Conservation (phyloP, 2,329 filamentous ascomycete genomes). For the Nigrospora sphaerica region DNA sequence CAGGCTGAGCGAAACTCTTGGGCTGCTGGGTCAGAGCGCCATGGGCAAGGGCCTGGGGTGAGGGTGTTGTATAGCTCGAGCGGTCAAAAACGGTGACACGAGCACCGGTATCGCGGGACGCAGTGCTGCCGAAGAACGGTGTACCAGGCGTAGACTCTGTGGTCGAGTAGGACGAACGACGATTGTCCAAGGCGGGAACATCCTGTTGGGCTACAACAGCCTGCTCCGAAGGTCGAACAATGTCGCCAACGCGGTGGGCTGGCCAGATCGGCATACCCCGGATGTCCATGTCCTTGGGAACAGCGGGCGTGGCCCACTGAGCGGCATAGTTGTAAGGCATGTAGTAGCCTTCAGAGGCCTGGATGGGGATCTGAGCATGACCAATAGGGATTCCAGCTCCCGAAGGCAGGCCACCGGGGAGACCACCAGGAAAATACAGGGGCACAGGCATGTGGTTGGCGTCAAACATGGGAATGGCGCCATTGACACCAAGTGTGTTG, state of each 20-base stretch:
- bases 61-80: constrained; percentile 59
- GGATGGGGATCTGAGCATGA: background rate
- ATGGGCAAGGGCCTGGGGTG: constrained; percentile 51
- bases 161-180: constrained; percentile 61
- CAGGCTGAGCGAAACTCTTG: constrained; percentile 29
- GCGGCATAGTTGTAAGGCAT: background rate
- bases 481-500: constrained; percentile 24
- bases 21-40: constrained; percentile 26
- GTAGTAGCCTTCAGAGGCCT: background rate
- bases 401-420: background rate
- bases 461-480: constrained; percentile 18
- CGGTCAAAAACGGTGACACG: constrained; percentile 54
- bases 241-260: constrained; percentile 23
- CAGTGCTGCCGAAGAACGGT: constrained; percentile 53
- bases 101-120: constrained; percentile 52
- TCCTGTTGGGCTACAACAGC: constrained; percentile 42
- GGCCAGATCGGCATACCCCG: background rate
- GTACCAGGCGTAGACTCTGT: constrained; percentile 61
- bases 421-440: constrained; percentile 10
- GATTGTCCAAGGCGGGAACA: constrained; percentile 57
- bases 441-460: constrained; percentile 19
- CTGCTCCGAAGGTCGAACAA: constrained; percentile 41
- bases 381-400: background rate
- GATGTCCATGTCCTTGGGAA: background rate
- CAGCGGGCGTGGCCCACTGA: background rate